Conservation (phyloP, 129 eudicot species). For the Pulicaria dysenterica region DNA sequence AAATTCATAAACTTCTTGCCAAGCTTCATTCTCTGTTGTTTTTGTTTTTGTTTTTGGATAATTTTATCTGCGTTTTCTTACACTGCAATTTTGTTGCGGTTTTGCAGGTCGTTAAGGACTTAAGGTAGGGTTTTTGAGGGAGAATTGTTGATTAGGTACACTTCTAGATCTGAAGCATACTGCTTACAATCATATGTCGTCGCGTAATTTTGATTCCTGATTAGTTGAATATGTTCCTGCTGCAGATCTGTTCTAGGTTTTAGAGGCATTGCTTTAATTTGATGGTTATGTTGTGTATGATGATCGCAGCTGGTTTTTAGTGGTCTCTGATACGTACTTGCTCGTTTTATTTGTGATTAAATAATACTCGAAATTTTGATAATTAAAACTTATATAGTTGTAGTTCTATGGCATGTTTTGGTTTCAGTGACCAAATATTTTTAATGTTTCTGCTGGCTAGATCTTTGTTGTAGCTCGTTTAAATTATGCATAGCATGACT, state of each 20-base stretch:
- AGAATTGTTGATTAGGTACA: slow-evolving; percentile 37
- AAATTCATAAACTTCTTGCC: slow-evolving; percentile 17
- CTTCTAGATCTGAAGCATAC: slow-evolving; percentile 52
- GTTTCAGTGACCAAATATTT: background rate
- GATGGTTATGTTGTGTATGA: slow-evolving; percentile 1
- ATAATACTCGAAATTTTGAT: background rate
- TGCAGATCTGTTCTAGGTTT: slow-evolving; percentile 27
- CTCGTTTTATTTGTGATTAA: background rate
- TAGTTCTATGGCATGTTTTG: slow-evolving; percentile 6
- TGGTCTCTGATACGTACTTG: background rate
- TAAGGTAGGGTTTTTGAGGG: slow-evolving; percentile 36
- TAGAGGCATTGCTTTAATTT: slow-evolving; percentile 23
- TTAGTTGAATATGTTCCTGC: slow-evolving; percentile 1
- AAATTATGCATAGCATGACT: background rate
- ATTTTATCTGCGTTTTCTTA: slow-evolving; percentile 12
- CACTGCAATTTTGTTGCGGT: slow-evolving; percentile 18
- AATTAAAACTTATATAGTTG: background rate
- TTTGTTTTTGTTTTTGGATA: background rate
- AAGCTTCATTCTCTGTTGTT: slow-evolving; percentile 5
- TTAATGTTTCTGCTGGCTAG: background rate
- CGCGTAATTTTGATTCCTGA: background rate
- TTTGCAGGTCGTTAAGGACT: slow-evolving; percentile 39
- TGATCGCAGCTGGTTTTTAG: slow-evolving; percentile 18
- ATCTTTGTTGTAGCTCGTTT: slow-evolving; percentile 5
- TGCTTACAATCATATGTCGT: slow-evolving; percentile 12